Evolutionary conservation across 495 filamentous ascomycete species (phyloP).

Genomic region (Lindgomyces ingoldianus): DNA sequence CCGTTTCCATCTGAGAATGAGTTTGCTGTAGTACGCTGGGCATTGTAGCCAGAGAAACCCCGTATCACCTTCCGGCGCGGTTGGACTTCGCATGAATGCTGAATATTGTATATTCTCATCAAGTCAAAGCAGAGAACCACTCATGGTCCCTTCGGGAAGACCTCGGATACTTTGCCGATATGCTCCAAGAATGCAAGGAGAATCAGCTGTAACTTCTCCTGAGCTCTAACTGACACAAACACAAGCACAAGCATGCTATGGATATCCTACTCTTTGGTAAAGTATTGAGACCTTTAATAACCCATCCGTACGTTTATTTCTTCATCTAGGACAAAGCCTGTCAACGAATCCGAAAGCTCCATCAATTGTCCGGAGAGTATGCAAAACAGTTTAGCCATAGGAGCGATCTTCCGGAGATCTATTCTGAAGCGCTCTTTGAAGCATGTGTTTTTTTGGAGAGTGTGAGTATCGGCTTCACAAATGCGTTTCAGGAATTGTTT

Average conservation of each 20-base stretch:
- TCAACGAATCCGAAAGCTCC: slow-evolving; percentile 37
- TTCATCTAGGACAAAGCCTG: slow-evolving; percentile 39
- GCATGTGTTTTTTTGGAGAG: slow-evolving; percentile 43
- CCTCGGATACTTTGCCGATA: slow-evolving; percentile 52
- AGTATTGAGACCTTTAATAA: slow-evolving; percentile 37
- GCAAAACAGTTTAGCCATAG: slow-evolving; percentile 29
- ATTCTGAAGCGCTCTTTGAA: slow-evolving; percentile 39
- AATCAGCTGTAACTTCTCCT: slow-evolving; percentile 47
- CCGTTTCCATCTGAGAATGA: not conserved
- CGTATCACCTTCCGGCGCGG: slow-evolving; percentile 48
- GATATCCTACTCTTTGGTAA: slow-evolving; percentile 20
- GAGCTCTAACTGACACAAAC: slow-evolving; percentile 39
- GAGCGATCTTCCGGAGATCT: slow-evolving; percentile 45
- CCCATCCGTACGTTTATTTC: slow-evolving; percentile 33
- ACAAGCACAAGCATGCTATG: slow-evolving; percentile 38
- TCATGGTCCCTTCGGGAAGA: slow-evolving; percentile 56
- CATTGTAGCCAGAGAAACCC: slow-evolving; percentile 48
- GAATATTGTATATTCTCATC: slow-evolving; percentile 45
- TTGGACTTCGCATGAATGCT: slow-evolving; percentile 49
- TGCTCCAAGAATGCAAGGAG: slow-evolving; percentile 44
- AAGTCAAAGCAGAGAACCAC: slow-evolving; percentile 49
- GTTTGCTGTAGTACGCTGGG: slow-evolving; percentile 36
- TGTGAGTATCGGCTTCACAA: slow-evolving; percentile 31
- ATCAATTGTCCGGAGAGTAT: slow-evolving; percentile 18
- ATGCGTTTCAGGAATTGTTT: slow-evolving; percentile 27